A percentile compares a stretch with the other conserved stretches of the same genome.
These are phyloP conservation scores for Epichloe typhina DNA, from an alignment of 2,329 filamentous ascomycete genomes.

Conservation along the genomic window DNA sequence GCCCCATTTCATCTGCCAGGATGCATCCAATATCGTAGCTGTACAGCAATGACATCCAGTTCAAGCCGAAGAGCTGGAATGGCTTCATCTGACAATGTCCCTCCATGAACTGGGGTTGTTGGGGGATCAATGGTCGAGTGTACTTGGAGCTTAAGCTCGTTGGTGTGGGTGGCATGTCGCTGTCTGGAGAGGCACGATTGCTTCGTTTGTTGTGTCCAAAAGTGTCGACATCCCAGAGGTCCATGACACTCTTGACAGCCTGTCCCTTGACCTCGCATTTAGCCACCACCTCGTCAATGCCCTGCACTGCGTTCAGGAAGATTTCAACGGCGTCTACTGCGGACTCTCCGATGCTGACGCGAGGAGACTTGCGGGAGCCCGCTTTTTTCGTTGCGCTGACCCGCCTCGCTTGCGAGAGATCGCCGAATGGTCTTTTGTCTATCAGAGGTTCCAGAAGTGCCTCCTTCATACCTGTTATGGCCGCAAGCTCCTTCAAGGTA, in stretches of 20 bases:
- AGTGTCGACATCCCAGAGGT: constrained; percentile 35
- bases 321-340: constrained; percentile 43
- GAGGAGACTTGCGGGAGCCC: constrained; percentile 31
- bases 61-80: constrained; percentile 87
- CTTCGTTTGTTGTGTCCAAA: constrained; percentile 28
- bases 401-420: constrained; percentile 49
- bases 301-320: constrained; percentile 68
- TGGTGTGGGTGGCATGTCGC: constrained; percentile 29
- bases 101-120: constrained; percentile 68
- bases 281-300: constrained; percentile 69
- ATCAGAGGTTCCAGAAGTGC: constrained; percentile 57
- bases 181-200: constrained; percentile 17
- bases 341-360: constrained; percentile 37
- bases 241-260: constrained; percentile 31
- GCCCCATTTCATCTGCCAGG: constrained; percentile 91
- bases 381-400: constrained; percentile 43
- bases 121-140: constrained; percentile 30
- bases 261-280: constrained; percentile 63
- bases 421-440: constrained; percentile 59
- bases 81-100: constrained; percentile 70
- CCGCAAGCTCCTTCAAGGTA: constrained; percentile 60
- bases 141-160: constrained; percentile 23
- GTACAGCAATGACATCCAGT: constrained; percentile 84
- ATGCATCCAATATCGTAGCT: constrained; percentile 73
- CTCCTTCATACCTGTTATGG: constrained; percentile 64